Evolutionary conservation across 108 stramenopile species (phyloP).

Genomic region (Bacterosira constricta): DNA sequence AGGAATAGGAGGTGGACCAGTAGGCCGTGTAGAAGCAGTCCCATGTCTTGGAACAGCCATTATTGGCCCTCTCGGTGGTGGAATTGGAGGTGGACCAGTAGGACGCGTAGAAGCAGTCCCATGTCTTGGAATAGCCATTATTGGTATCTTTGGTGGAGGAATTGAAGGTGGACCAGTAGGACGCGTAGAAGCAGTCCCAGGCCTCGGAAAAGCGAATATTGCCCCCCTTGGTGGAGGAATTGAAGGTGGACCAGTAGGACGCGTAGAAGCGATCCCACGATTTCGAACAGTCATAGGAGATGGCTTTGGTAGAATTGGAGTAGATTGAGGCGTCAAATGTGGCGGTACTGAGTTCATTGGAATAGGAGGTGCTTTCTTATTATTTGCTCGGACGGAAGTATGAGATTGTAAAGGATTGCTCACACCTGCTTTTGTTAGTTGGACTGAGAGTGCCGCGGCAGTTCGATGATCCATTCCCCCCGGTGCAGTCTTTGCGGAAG

Average conservation of each 20-base stretch:
- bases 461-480: neutral
- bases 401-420: no score
- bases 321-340: no score
- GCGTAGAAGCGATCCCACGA: neutral
- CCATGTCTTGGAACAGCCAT: neutral
- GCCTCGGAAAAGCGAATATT: neutral
- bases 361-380: no score
- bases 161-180: neutral
- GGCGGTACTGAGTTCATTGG: no score
- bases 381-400: no score
- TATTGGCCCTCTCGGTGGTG: neutral
- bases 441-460: neutral
- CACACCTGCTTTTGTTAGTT: conserved; percentile 6
- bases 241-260: neutral
- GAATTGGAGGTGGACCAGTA: neutral
- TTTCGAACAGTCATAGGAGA: neutral
- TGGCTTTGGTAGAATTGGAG: neutral
- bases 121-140: neutral
- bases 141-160: neutral
- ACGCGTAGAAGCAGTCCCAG: neutral
- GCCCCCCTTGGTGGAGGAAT: neutral
- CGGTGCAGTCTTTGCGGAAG: conserved; percentile 11
- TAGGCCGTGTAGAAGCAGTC: no score
- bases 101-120: neutral
- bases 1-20: no score